These are phyloP conservation scores for Botrytis galanthina DNA, from an alignment of 2,329 filamentous ascomycete species.

Conservation along the genomic window DNA sequence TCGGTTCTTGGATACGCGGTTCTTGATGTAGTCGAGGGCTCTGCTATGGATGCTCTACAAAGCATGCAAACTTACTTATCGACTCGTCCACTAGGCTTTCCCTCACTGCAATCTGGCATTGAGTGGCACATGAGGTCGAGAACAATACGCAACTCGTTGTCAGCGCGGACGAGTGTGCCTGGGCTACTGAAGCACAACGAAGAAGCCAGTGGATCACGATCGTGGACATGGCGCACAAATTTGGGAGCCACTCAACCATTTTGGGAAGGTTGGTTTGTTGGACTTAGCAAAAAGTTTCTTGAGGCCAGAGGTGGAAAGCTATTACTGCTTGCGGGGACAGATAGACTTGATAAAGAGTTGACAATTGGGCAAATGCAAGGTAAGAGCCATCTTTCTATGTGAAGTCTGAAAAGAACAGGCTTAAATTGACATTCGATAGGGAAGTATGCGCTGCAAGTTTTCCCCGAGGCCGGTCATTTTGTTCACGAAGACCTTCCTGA, in stretches of 20 bases:
- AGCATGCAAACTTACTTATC: slow-evolving; percentile 92
- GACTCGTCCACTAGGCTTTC: slow-evolving; percentile 74
- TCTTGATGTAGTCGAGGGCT: slow-evolving; percentile 92
- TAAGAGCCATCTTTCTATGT: slow-evolving; percentile 40
- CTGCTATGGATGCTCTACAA: slow-evolving; percentile 88
- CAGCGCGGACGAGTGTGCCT: slow-evolving; percentile 86
- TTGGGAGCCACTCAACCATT: slow-evolving; percentile 80
- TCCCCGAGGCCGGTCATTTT: slow-evolving; percentile 94
- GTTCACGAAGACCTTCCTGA: slow-evolving; percentile 93
- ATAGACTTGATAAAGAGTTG: slow-evolving; percentile 84
- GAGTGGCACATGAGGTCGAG: slow-evolving; percentile 92
- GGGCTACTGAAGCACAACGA: slow-evolving; percentile 61
- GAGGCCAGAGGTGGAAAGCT: slow-evolving; percentile 78
- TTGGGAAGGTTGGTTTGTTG: slow-evolving; percentile 92
- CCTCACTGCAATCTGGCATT: slow-evolving; percentile 74
- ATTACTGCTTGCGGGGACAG: slow-evolving; percentile 81
- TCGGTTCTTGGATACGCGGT: slow-evolving; percentile 82
- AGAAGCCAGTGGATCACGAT: slow-evolving; percentile 31
- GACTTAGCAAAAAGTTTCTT: slow-evolving; percentile 85
- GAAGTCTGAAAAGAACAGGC: background rate
- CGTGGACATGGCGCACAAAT: slow-evolving; percentile 83
- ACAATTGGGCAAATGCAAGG: slow-evolving; percentile 98
- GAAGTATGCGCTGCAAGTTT: slow-evolving; percentile 93
- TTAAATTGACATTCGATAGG: slow-evolving; percentile 46
- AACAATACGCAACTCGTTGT: slow-evolving; percentile 78